Conservation (phyloP, 2,329 filamentous ascomycete species). For the Xylaria digitata region DNA sequence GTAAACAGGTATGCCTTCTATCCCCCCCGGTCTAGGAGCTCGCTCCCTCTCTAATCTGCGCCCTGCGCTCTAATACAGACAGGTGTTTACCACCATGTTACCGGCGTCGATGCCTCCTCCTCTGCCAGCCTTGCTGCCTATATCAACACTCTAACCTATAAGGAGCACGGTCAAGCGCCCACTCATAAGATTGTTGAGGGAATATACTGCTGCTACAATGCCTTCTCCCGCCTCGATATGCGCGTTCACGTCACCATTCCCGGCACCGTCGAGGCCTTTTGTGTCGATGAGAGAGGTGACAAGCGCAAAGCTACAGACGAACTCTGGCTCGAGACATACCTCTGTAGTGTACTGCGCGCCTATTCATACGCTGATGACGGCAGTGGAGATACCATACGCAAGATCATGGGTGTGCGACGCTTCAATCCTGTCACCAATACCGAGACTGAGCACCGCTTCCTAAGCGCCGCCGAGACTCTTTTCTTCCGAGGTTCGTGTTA, state of each 20-base stretch:
- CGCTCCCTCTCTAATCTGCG: constrained; percentile 30
- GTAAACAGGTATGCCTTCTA: constrained; percentile 58
- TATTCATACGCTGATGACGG: constrained; percentile 98
- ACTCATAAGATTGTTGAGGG: constrained; percentile 91
- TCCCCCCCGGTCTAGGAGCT: constrained; percentile 16
- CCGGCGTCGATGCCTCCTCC: constrained; percentile 95
- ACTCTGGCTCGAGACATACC: constrained; percentile 96
- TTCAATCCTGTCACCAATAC: constrained; percentile 99
- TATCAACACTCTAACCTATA: constrained; percentile 96
- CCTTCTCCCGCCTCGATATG: constrained; percentile 97
- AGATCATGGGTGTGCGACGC: constrained; percentile 94
- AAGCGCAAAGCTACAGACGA: constrained; percentile 93
- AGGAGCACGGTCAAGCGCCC: constrained; percentile 79
- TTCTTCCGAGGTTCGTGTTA: constrained; percentile 83
- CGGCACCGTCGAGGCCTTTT: constrained; percentile 95
- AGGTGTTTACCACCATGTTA: constrained; percentile 97
- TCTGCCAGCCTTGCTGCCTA: constrained; percentile 97
- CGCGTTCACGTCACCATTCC: constrained; percentile 97
- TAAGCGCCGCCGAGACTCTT: constrained; percentile 91
- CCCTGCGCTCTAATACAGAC: constrained; percentile 63
- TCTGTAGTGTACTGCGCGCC: constrained; percentile 92
- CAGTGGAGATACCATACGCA: constrained; percentile 92
- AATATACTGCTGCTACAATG: constrained; percentile 99
- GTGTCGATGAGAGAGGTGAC: constrained; percentile 95
- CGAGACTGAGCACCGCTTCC: constrained; percentile 96